Evolutionary conservation across 2,329 filamentous ascomycete species (phyloP), one percentile per base, ranked within the genome.

Genomic region (Aspergillus sp.): DNA sequence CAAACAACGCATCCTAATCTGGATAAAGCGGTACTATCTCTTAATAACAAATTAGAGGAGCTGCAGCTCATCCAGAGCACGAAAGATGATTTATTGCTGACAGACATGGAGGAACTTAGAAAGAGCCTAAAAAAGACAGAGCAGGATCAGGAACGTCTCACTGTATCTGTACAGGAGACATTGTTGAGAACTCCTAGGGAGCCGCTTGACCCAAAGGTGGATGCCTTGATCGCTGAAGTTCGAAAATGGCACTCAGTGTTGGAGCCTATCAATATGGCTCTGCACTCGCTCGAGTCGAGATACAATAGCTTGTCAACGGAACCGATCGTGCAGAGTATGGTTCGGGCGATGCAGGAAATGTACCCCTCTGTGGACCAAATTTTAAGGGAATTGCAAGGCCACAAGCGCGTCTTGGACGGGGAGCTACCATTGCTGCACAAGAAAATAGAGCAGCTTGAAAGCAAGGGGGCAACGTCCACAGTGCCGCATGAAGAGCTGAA

Each of bases 231-330:
- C 6, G 40, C 21, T 33, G 49, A 52, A 15, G 19, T 47, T 17
- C 15, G 31, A n/a, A 35, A 4, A 33, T n/a, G 15, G 19, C 12
- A 15, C 15, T 7, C 43, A 21, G n/a, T 40, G 55, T 21, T 54
- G 12, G 33, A 31, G 14, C 21, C 57, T 15, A n/a, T 72, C 3
- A 58, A 50, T 6, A 61, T 62, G 19, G 66, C 64, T n/a, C 37
- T 75, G 21, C 66, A 68, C 31, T 76, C 73, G 1, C 62, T 86
- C 7, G 77, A 82, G 63, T 55, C 59, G 0, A 82, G 81, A 59
- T 84, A 78, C 58, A 79, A 78, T 55, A 83, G 82, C 61, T 67
- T 86, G 7, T 68, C 67, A 17, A 76, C 75, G 0, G 71, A 73
- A 11, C 63, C 69, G 3, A 51, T 79, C 17, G 70, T 72, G 2